Evolutionary conservation across 805 yeast species (phyloP).

Genomic region (Yamadazyma nakazawae): DNA sequence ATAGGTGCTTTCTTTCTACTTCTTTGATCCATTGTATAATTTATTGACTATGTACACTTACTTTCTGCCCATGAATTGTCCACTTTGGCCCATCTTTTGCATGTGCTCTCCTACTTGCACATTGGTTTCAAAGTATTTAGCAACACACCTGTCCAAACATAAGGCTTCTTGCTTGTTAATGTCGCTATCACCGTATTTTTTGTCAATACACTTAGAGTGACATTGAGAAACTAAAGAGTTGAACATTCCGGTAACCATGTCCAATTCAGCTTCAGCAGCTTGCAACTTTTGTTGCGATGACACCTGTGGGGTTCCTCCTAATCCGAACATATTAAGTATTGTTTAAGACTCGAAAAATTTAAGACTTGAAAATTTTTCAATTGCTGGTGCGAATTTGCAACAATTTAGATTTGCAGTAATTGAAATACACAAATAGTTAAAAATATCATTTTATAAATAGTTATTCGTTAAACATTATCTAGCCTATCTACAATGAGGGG

Average conservation of each 20-base stretch:
- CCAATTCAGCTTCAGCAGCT: slow-evolving; percentile 96
- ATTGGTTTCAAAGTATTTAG: slow-evolving; percentile 91
- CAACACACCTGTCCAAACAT: slow-evolving; percentile 93
- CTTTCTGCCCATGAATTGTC: slow-evolving; percentile 41
- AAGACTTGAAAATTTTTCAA: slow-evolving; percentile 8
- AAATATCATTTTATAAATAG: background rate
- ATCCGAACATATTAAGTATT: slow-evolving; percentile 56
- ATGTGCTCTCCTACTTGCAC: slow-evolving; percentile 85
- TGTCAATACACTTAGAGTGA: slow-evolving; percentile 77
- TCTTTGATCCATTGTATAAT: background rate
- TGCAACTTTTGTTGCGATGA: slow-evolving; percentile 71
- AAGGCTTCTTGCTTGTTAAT: slow-evolving; percentile 76
- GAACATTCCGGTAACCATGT: slow-evolving; percentile 97
- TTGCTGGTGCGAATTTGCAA: slow-evolving; percentile 3
- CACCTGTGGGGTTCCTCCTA: slow-evolving; percentile 74
- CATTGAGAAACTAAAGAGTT: slow-evolving; percentile 87
- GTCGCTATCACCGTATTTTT: slow-evolving; percentile 65
- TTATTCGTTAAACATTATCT: background rate
- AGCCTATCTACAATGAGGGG: slow-evolving; percentile 19
- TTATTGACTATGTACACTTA: slow-evolving; percentile 7
- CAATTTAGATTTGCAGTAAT: background rate
- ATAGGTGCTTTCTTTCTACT: background rate
- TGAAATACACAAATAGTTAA: background rate
- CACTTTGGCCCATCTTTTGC: slow-evolving; percentile 47
- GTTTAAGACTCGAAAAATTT: background rate